phyloP scores from a whole-genome alignment of 768 basidiomycete genomes.

The Leccinum longicurvipes region DNA sequence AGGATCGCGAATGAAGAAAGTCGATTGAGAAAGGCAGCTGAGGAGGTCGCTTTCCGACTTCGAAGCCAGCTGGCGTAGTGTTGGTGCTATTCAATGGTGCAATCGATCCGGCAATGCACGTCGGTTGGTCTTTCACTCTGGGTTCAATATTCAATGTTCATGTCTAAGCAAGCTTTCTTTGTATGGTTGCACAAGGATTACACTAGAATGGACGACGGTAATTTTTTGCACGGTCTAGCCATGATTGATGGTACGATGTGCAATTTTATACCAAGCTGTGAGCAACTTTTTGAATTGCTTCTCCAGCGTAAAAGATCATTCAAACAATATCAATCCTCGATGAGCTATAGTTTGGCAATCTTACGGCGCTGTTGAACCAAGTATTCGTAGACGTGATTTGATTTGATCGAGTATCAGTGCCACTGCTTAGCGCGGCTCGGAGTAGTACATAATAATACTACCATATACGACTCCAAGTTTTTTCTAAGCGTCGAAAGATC shows the following conservation, averaged over 20 bases:
- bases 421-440: not conserved
- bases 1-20: slow-evolving; percentile 47
- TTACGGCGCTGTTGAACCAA: no score
- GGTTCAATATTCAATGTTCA: no score
- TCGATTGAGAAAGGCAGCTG: slow-evolving; percentile 44
- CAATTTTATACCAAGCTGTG: no score
- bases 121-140: not conserved
- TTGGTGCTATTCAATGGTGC: not conserved
- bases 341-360: no score
- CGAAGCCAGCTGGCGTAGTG: slow-evolving; percentile 23
- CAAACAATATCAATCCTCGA: no score
- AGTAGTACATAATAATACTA: not conserved
- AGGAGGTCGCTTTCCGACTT: slow-evolving; percentile 44
- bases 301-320: no score
- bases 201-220: slow-evolving; percentile 8
- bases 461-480: not conserved
- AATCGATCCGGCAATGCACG: slow-evolving; percentile 1
- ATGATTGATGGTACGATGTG: no score
- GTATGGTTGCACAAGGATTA: not conserved
- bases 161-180: not conserved
- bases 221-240: not conserved
- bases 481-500: not conserved
- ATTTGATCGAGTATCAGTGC: no score
- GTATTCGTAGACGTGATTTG: no score
- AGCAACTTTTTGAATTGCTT: no score